Evolutionary conservation across 495 filamentous ascomycete genomes (phyloP).

Genomic region (Xylaria curta): DNA sequence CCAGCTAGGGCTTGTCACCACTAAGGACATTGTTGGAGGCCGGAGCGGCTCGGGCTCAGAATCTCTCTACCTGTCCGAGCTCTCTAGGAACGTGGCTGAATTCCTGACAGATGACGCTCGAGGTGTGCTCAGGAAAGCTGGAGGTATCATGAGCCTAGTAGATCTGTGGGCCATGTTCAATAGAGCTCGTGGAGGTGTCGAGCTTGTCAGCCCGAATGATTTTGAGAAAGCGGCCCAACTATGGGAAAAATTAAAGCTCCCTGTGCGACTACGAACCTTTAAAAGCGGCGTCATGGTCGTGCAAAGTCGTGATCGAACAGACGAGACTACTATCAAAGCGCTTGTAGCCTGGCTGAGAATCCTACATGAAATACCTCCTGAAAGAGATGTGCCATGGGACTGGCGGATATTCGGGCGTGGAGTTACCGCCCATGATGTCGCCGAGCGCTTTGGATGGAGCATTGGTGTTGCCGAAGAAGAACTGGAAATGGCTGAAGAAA

Average conservation of each 20-base stretch:
- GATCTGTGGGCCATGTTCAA: constrained; percentile 99
- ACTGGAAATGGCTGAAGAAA: constrained; percentile 94
- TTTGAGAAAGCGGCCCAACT: constrained; percentile 87
- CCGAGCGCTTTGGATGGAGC: constrained; percentile 95
- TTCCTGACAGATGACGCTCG: constrained; percentile 89
- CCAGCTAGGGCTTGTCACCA: constrained; percentile 86
- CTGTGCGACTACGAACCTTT: constrained; percentile 85
- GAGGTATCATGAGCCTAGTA: constrained; percentile 92
- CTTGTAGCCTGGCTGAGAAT: constrained; percentile 79
- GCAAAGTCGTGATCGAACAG: constrained; percentile 84
- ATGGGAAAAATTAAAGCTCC: constrained; percentile 88
- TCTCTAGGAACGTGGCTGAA: constrained; percentile 89
- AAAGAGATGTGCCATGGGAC: constrained; percentile 72
- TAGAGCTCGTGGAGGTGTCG: constrained; percentile 90
- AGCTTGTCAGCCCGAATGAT: constrained; percentile 89
- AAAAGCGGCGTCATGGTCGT: constrained; percentile 92
- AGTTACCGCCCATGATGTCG: constrained; percentile 87
- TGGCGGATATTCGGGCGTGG: constrained; percentile 79
- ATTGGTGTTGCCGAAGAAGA: constrained; percentile 97
- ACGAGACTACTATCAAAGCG: constrained; percentile 83
- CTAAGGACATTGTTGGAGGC: constrained; percentile 80
- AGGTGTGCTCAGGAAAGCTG: constrained; percentile 80
- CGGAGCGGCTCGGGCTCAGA: constrained; percentile 50
- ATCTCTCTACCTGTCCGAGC: constrained; percentile 71
- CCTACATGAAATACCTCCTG: constrained; percentile 67